Evolutionary conservation across 1,139 yeast genomes (phyloP).

Genomic region (Starmera stellimalicola): DNA sequence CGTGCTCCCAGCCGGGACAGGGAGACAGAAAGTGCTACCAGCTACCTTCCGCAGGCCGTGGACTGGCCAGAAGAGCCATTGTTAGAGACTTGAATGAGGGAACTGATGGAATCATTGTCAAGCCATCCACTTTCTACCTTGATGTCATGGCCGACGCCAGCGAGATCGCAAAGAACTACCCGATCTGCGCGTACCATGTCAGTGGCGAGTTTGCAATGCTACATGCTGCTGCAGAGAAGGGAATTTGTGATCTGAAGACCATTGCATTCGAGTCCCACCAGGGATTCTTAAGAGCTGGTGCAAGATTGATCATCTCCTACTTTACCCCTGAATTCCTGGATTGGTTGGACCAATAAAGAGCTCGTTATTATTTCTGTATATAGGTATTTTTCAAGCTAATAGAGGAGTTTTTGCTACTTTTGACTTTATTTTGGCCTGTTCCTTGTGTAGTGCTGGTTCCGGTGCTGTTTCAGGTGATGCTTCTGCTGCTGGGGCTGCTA

Average conservation of each 20-base stretch:
- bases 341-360: slow-evolving; percentile 48
- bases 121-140: slow-evolving; percentile 94
- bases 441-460: not conserved
- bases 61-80: slow-evolving; percentile 89
- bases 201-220: slow-evolving; percentile 98
- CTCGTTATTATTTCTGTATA: not conserved
- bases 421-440: not conserved
- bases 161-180: slow-evolving; percentile 71
- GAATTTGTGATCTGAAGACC: slow-evolving; percentile 75
- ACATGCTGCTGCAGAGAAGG: slow-evolving; percentile 97
- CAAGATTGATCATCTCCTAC: slow-evolving; percentile 81
- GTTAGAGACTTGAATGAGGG: slow-evolving; percentile 84
- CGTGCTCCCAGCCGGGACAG: slow-evolving; percentile 79
- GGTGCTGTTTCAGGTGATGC: not conserved
- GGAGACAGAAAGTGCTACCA: slow-evolving; percentile 95
- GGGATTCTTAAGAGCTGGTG: slow-evolving; percentile 94
- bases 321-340: slow-evolving; percentile 94
- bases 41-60: slow-evolving; percentile 87
- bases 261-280: slow-evolving; percentile 90
- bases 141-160: slow-evolving; percentile 88
- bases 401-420: not conserved
- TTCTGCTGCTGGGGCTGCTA: too few species aligned
- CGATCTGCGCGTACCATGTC: slow-evolving; percentile 92
- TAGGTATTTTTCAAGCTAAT: not conserved
- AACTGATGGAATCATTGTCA: slow-evolving; percentile 89